Base-by-base conservation (phyloP, 2,329 filamentous ascomycete species). In the Colletotrichum incanum region DNA sequence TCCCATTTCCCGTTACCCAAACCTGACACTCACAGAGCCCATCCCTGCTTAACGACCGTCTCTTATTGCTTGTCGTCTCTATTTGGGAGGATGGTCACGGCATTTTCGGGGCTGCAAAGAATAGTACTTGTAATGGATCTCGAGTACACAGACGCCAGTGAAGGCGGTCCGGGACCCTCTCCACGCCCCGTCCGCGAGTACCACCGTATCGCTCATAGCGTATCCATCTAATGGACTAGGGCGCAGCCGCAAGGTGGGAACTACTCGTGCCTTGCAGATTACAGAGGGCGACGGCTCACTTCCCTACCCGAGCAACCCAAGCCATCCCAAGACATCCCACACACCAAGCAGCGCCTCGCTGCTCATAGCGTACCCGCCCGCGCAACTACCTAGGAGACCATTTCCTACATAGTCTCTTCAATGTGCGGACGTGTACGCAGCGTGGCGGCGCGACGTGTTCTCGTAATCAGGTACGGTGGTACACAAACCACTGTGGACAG, bases 41-140 rank as follows among this genome's bases (percentile, higher is more conserved):
- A 59, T 59, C 69, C 69, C 65, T 69, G 69, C 58, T 64, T 63
- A 34, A 49, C 16, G 37, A 72, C 62, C 50, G 64, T 58, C n/a
- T n/a, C 23, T 31, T n/a, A 31, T 28, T 61, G 31, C 41, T 37
- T 47, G 43, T 47, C 28, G 9, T 16, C 49, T 28, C 26, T 28
- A 5, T 11, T 11, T 9, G 20, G 58, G 34, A n/a, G 23, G 11
- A 39, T 26, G 14, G 31, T 9, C 45, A 62, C 45, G 9, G 7
- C 60, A 52, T 63, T 59, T 43, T 68, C 43, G 23, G n/a, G 56
- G 41, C 55, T 69, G 58, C 58, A 63, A 43, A 59, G 45, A 59
- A 54, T 54, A 59, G 39, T 52, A 58, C 37, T 58, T 59, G 50
- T 23, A 50, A 63, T 59, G 45, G 28, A 59, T 54, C 43, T 49